These are phyloP conservation scores for Cladosporium sp. DNA, from an alignment of 2,329 filamentous ascomycete genomes.

Conservation along the genomic window DNA sequence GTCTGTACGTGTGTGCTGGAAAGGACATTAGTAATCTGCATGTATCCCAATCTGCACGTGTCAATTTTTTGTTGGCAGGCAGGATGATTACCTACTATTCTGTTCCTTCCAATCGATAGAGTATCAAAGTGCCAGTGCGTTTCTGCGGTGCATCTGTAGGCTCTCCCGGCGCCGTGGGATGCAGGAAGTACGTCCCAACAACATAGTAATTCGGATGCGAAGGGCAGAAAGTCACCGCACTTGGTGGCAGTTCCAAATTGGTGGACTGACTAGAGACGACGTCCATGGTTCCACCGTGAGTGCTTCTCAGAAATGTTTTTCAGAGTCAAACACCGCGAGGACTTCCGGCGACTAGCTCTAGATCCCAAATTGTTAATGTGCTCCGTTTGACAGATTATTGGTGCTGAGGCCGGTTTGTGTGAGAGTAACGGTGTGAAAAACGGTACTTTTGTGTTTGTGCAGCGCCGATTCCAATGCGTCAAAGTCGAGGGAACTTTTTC, in stretches of 20 bases:
- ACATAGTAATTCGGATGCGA: conserved; percentile 65
- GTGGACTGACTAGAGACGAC: conserved; percentile 43
- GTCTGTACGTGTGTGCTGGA: conserved; percentile 40
- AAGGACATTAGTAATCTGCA: not conserved
- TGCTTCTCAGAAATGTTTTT: not conserved
- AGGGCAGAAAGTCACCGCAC: conserved; percentile 75
- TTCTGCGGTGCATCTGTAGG: conserved; percentile 24
- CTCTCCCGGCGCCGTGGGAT: conserved; percentile 41
- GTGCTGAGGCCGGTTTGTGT: not conserved
- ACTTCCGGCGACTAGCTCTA: not conserved
- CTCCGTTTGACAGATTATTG: not conserved
- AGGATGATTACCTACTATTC: conserved; percentile 64
- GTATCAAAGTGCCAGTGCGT: conserved; percentile 71
- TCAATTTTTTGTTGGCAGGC: no score
- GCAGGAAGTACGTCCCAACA: conserved; percentile 80
- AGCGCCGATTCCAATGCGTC: not conserved
- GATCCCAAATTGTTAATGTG: not conserved
- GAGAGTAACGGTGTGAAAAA: not conserved
- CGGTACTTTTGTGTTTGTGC: not conserved
- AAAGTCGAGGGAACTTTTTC: not conserved
- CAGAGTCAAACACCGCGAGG: not conserved
- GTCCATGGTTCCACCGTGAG: conserved; percentile 15
- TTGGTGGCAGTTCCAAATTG: conserved; percentile 67
- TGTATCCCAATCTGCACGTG: not conserved
- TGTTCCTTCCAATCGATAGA: conserved; percentile 59